Percentiles rank a stretch among this genome's conserved stretches.
Conservation (phyloP, 345 rosid species). For the Syzygium oleosum region DNA sequence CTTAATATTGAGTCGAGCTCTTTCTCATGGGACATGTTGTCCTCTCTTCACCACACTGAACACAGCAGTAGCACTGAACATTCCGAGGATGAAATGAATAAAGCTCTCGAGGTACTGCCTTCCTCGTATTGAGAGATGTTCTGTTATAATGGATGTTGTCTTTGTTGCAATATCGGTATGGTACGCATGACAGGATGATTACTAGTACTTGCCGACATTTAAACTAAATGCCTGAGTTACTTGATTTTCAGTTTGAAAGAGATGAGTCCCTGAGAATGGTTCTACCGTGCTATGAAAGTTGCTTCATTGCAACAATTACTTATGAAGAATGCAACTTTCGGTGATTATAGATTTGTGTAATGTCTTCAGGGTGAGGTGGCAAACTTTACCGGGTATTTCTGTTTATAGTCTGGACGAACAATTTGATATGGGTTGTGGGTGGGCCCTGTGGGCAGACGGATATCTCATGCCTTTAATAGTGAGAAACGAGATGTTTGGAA, state of each 20-base stretch:
- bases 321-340: neutral
- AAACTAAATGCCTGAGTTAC: neutral
- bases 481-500: neutral
- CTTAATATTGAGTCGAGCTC: slow-evolving; percentile 59
- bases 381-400: neutral
- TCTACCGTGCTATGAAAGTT: neutral
- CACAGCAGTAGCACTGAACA: slow-evolving; percentile 74
- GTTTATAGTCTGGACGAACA: neutral
- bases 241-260: neutral
- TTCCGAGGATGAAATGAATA: slow-evolving; percentile 84
- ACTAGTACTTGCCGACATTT: neutral
- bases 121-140: neutral
- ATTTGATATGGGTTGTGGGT: neutral
- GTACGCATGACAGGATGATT: neutral
- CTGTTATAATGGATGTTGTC: neutral
- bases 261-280: neutral
- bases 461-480: neutral
- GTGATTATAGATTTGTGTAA: neutral
- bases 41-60: slow-evolving; percentile 96
- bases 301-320: neutral
- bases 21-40: slow-evolving; percentile 84
- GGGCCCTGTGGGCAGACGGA: neutral
- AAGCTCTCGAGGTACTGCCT: slow-evolving; percentile 74
- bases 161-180: neutral
- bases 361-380: neutral